Base-by-base conservation (phyloP, 2,329 filamentous ascomycete genomes). In the Fusarium buxicola region DNA sequence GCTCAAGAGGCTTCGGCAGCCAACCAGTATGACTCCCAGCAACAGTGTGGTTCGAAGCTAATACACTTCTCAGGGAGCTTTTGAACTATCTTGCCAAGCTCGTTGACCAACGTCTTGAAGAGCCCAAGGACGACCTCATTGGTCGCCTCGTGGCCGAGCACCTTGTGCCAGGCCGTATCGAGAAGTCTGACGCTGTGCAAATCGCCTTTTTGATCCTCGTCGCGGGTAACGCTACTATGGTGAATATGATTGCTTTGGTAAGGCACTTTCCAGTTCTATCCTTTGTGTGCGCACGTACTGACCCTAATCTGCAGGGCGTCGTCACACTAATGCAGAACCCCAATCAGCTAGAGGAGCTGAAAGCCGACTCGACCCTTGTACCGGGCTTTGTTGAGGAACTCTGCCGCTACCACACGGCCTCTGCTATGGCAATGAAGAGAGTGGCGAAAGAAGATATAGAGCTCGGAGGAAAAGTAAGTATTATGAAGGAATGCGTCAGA, bases 201-300 rank as follows among this genome's bases (percentile, higher is more conserved):
- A 80, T 83, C 39, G 79, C 80, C 0, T 83, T 83, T 25, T 69
- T 83, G 6, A 72, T 83, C n/a, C 75, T 83, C 2, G 80, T 82
- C 2, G 81, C 81, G 0, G 81, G 81, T 3, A 84, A 83, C 31
- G 81, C 81, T 0, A 82, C 81, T 3, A 80, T 83, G 77, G 77
- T 82, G 16, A 82, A 78, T 64, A 83, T 80, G 77, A 82, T 82
- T 57, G 76, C 75, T 7, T 72, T 82, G 44, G 78, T 79, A 47
- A 25, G 70, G 53, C 2, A 7, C 13, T 15, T 21, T 8, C 12
- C 2, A 15, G 5, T 30, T 28, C 8, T 21, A 11, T 7, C 11
- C n/a, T 45, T 13, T 45, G 24, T 34, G 16, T n/a, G 41, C 43
- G 34, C 15, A 34, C 16, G 21, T 21, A 21, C 21, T 21, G 21